Conservation (phyloP, 1,284 basidiomycete species). For the Papiliotrema nemorosa region DNA sequence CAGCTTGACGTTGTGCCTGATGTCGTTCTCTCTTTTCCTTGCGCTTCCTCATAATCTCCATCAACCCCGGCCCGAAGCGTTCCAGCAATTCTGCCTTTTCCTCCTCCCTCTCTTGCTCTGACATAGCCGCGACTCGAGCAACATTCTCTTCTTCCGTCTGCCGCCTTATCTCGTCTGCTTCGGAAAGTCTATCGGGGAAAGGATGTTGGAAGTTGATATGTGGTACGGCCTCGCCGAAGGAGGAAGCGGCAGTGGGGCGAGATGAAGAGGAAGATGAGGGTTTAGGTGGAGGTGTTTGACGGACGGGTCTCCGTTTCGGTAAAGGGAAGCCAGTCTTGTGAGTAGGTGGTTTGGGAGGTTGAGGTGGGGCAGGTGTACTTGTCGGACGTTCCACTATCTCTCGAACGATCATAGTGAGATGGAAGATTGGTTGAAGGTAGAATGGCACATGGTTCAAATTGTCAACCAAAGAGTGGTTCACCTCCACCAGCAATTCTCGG, state of each 20-base stretch:
- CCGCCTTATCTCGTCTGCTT: neutral
- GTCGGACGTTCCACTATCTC: constrained; percentile 6
- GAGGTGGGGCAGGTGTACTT: constrained; percentile 2
- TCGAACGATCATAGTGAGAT: constrained; percentile 6
- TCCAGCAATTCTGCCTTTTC: constrained; percentile 62
- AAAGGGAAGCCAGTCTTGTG: constrained; percentile 3
- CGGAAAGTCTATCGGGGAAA: constrained; percentile 4
- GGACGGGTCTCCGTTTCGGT: neutral
- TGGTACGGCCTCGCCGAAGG: neutral
- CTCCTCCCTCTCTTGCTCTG: constrained; percentile 43
- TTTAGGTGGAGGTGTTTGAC: too few relatives aligned
- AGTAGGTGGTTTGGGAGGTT: constrained; percentile 2
- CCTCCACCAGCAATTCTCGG: too few relatives aligned
- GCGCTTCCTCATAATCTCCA: constrained; percentile 19
- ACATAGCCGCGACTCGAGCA: neutral
- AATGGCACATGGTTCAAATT: constrained; percentile 34
- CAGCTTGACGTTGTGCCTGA: neutral
- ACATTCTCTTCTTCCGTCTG: constrained; percentile 2
- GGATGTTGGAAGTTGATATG: constrained; percentile 7
- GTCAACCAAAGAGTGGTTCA: constrained; percentile 1
- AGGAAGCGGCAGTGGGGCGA: neutral
- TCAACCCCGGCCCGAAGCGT: constrained; percentile 25
- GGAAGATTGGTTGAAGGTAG: neutral
- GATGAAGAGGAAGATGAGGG: too few relatives aligned
- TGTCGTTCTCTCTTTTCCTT: constrained; percentile 49